Evolutionary conservation across 2,329 filamentous ascomycete genomes (phyloP).

Genomic region (Verticillium tricorpus): DNA sequence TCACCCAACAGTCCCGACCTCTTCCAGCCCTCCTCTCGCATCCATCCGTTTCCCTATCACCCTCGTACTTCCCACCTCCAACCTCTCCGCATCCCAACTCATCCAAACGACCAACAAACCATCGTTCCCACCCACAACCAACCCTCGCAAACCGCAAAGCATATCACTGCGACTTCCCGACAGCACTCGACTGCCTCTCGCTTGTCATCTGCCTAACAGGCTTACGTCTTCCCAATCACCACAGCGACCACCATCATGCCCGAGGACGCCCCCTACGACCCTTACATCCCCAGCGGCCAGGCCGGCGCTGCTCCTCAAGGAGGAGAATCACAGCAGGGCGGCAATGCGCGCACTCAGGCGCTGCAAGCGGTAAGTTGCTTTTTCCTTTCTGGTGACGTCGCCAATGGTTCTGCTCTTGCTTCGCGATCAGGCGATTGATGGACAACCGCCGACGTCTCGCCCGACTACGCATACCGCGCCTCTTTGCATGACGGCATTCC

Average conservation of each 20-base stretch:
- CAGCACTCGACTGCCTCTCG: neutral
- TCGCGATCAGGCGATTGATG: neutral
- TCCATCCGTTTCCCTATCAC: neutral
- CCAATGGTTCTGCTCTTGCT: neutral
- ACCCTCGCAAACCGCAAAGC: neutral
- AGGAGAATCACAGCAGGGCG: conserved; percentile 23
- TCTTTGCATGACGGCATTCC: neutral
- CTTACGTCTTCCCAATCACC: neutral
- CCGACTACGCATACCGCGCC: neutral
- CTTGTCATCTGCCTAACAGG: neutral
- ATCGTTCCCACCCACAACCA: neutral
- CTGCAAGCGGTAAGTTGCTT: conserved; percentile 74
- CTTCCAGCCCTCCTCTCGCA: neutral
- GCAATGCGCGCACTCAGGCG: conserved; percentile 53
- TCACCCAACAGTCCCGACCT: neutral
- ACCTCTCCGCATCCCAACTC: neutral
- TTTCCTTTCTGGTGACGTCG: neutral
- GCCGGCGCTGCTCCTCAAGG: conserved; percentile 25
- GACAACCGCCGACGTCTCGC: neutral
- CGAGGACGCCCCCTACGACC: conserved; percentile 70
- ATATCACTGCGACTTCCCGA: neutral
- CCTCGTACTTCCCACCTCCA: neutral
- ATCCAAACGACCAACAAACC: neutral
- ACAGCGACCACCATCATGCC: conserved; percentile 37
- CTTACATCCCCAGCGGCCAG: conserved; percentile 76